These are phyloP conservation scores for Beauveria rudraprayagi DNA, from an alignment of 2,329 filamentous ascomycete genomes.

Conservation along the genomic window DNA sequence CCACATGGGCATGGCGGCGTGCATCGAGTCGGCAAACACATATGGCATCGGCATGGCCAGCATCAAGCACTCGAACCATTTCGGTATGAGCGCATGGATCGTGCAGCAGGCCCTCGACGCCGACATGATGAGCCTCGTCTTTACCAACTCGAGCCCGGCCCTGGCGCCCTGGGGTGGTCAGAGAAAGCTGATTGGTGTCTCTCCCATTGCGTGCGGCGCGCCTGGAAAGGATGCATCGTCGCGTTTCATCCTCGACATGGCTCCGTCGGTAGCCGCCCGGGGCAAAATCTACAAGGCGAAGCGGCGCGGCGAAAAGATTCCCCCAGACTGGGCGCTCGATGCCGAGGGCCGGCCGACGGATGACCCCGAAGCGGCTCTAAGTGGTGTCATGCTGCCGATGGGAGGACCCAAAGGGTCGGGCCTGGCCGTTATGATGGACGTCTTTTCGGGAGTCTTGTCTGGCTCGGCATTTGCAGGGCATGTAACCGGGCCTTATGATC, in stretches of 20 bases:
- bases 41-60: conserved; percentile 67
- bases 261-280: conserved; percentile 59
- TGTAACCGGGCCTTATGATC: conserved; percentile 70
- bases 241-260: conserved; percentile 67
- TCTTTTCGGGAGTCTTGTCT: conserved; percentile 72
- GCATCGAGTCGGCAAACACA: conserved; percentile 55
- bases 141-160: conserved; percentile 65
- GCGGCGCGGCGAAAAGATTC: conserved; percentile 61
- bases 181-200: conserved; percentile 63
- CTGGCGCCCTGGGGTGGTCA: conserved; percentile 63
- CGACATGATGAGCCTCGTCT: conserved; percentile 61
- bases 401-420: conserved; percentile 76
- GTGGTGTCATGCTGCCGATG: conserved; percentile 79
- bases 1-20: conserved; percentile 55
- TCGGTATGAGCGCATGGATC: conserved; percentile 75
- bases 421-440: conserved; percentile 78
- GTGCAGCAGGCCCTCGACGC: conserved; percentile 70
- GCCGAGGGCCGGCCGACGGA: conserved; percentile 59
- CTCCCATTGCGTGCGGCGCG: conserved; percentile 67
- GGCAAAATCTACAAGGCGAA: conserved; percentile 67
- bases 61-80: conserved; percentile 72
- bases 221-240: conserved; percentile 48
- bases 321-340: conserved; percentile 67
- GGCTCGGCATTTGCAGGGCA: conserved; percentile 71
- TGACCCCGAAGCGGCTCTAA: conserved; percentile 62